Evolutionary conservation across 2,329 filamentous ascomycete genomes (phyloP), one percentile per base, ranked within the genome.

Genomic region (Verticillium albo-atrum): DNA sequence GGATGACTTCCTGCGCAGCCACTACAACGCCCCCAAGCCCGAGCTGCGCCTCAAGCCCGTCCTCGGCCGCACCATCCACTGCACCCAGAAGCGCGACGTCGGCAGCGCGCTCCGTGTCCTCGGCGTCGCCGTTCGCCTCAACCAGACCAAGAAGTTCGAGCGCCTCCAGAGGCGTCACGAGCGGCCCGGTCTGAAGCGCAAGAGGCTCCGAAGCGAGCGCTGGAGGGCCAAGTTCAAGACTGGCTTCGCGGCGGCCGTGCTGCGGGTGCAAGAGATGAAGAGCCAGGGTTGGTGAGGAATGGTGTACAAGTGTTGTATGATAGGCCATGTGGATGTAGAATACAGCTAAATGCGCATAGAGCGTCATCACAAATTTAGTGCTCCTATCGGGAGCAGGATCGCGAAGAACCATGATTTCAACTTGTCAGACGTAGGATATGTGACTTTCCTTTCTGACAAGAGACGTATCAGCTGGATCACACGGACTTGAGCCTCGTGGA

Each of bases 141-240:
- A 94, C 69, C 78, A 74, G 51, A 27, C 27, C 25, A 28, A 57
- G 35, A 60, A 55, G 3, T 86, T 91, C 66, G 78, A 78, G 57
- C 71, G 73, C 23, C 71, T 67, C 63, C 91, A 95, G 75, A 79
- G 80, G 63, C 91, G 86, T 68, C 89, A 96, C 73, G 91, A 95
- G 79, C 78, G 91, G 54, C 82, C 82, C 0, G 91, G 91, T 2
- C 68, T 91, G 68, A 92, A 90, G 82, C 82, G 88, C 74, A 96
- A 95, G 85, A 83, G 91, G 68, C 74, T 92, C 66, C 79, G 77
- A 72, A 87, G 84, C 61, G 79, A 88, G 78, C 80, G 90, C 62
- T 92, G 89, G 88, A 81, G 84, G 71, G 76, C 66, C 63, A 82
- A 85, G 61, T 95, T 94, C 75, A 87, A 84, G 79, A 71, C 72